Percentiles rank a stretch among this genome's conserved stretches.
Conservation (phyloP, 805 yeast species). For the Yarrowia deformans region DNA sequence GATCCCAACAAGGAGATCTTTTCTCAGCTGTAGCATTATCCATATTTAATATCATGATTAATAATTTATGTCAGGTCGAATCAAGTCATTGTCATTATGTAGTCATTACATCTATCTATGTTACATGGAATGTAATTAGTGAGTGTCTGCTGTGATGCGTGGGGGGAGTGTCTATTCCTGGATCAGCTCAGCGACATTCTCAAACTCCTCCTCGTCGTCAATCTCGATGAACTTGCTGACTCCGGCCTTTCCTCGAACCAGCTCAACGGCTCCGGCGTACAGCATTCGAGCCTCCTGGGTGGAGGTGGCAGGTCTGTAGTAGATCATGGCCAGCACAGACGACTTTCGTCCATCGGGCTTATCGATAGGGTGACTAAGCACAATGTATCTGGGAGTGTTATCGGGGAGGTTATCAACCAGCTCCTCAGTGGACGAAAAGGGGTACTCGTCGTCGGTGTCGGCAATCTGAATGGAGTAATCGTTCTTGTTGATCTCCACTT, state of each 20-base stretch:
- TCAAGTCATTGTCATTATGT: constrained; percentile 11
- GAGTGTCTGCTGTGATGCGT: background rate
- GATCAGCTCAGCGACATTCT: constrained; percentile 56
- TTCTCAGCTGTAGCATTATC: background rate
- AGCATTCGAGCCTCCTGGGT: constrained; percentile 84
- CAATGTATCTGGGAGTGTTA: constrained; percentile 75
- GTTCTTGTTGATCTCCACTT: constrained; percentile 42
- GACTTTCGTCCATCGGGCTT: constrained; percentile 74
- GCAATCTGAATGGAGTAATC: constrained; percentile 22
- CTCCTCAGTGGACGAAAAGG: constrained; percentile 62
- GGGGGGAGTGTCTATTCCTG: constrained; percentile 6
- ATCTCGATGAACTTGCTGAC: constrained; percentile 69
- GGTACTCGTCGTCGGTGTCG: constrained; percentile 56
- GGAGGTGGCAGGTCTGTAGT: constrained; percentile 88
- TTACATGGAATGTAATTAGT: constrained; percentile 22
- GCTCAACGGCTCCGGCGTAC: constrained; percentile 89
- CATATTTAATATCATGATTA: no score
- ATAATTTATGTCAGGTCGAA: background rate
- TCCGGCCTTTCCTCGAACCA: constrained; percentile 78
- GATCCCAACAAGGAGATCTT: constrained; percentile 35
- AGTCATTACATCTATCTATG: constrained; percentile 33
- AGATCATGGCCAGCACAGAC: constrained; percentile 78
- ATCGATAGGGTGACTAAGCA: constrained; percentile 77
- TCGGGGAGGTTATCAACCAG: constrained; percentile 81
- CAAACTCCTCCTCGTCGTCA: constrained; percentile 75